These are phyloP conservation scores for Colletotrichum sp. DNA, from an alignment of 2,329 filamentous ascomycete species.

Conservation along the genomic window DNA sequence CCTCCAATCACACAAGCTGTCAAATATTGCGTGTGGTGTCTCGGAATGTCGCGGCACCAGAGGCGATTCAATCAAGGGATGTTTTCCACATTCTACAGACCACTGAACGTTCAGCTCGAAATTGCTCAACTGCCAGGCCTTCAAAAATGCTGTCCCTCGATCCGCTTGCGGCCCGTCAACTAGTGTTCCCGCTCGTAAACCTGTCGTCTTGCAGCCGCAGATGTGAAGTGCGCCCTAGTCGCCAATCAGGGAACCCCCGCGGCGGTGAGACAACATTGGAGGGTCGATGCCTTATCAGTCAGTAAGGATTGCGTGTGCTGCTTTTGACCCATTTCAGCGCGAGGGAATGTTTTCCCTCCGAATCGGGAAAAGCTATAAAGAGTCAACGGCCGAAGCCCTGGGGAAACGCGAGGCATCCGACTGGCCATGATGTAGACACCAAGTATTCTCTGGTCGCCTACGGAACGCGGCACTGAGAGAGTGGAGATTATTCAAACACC, in stretches of 20 bases:
- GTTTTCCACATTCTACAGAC: not conserved
- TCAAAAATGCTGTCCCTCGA: not conserved
- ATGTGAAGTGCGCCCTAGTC: not conserved
- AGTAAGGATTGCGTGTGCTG: not conserved
- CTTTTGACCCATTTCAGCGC: not conserved
- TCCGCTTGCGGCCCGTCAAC: not conserved
- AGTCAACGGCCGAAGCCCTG: not conserved
- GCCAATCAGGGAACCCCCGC: not conserved
- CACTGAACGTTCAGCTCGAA: not conserved
- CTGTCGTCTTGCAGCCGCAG: not conserved
- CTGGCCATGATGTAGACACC: not conserved
- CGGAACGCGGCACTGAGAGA: not conserved
- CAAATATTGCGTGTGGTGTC: not conserved
- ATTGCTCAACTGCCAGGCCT: not conserved
- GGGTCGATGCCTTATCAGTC: not conserved
- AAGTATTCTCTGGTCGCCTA: not conserved
- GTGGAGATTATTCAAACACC: not conserved
- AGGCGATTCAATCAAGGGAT: not conserved
- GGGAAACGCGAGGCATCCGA: not conserved
- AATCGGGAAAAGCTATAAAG: not conserved
- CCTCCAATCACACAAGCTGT: not conserved
- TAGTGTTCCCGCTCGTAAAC: not conserved
- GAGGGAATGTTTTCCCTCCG: not conserved
- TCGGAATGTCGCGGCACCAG: not conserved
- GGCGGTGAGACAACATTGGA: not conserved